A percentile compares a stretch with the other conserved stretches of the same genome.
Evolutionary conservation across 495 filamentous ascomycete species (phyloP).

Genomic region (Aspergillus nanangensis): DNA sequence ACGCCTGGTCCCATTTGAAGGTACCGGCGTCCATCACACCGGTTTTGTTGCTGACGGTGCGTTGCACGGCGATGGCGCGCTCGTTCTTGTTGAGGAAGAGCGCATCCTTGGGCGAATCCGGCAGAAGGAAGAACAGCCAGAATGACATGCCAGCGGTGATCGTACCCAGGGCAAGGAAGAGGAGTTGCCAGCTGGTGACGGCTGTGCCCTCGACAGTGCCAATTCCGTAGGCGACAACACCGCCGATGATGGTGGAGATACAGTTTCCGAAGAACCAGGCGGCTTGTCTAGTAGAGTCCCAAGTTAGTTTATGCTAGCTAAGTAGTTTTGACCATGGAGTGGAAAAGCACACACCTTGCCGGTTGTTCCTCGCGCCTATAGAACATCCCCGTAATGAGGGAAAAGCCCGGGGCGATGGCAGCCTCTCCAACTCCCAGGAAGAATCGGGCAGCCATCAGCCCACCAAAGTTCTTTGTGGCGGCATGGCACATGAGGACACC

Average conservation of each 20-base stretch:
- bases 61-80: slow-evolving; percentile 48
- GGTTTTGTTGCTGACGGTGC: slow-evolving; percentile 56
- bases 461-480: slow-evolving; percentile 45
- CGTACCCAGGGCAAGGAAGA: slow-evolving; percentile 39
- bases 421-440: slow-evolving; percentile 55
- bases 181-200: slow-evolving; percentile 36
- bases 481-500: slow-evolving; percentile 35
- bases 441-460: slow-evolving; percentile 47
- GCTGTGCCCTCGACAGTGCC: slow-evolving; percentile 40
- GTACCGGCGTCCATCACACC: slow-evolving; percentile 52
- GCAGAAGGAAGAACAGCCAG: slow-evolving; percentile 40
- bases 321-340: too few species aligned
- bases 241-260: slow-evolving; percentile 46
- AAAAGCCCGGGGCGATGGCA: slow-evolving; percentile 51
- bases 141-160: slow-evolving; percentile 34
- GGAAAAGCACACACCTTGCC: slow-evolving; percentile 37
- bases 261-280: slow-evolving; percentile 40
- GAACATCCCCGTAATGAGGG: slow-evolving; percentile 52
- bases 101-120: slow-evolving; percentile 45
- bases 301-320: too few species aligned
- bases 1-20: slow-evolving; percentile 54
- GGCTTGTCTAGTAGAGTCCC: slow-evolving; percentile 16
- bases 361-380: slow-evolving; percentile 50
- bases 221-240: slow-evolving; percentile 53
- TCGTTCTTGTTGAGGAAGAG: slow-evolving; percentile 43